These are phyloP conservation scores for Hypoxylon sp. DNA, from an alignment of 2,329 filamentous ascomycete species.

Conservation along the genomic window DNA sequence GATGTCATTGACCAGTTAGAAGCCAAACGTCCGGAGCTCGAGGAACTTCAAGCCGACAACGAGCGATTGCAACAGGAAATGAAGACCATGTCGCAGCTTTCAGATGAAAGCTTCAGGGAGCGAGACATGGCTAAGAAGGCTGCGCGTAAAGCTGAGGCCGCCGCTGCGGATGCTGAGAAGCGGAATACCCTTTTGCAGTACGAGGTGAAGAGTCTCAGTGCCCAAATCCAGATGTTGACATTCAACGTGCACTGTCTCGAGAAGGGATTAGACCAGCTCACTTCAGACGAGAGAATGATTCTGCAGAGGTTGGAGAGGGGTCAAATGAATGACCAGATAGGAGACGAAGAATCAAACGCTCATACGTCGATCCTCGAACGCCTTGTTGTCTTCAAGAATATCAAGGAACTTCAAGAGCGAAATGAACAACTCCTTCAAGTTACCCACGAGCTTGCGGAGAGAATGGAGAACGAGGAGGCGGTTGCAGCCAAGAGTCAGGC, in stretches of 20 bases:
- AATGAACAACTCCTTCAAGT: conserved; percentile 88
- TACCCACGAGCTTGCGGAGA: conserved; percentile 85
- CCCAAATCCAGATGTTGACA: conserved; percentile 90
- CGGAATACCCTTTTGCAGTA: conserved; percentile 86
- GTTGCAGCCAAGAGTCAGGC: conserved; percentile 75
- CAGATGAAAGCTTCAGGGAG: conserved; percentile 85
- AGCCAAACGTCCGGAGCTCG: conserved; percentile 87
- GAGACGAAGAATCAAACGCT: conserved; percentile 85
- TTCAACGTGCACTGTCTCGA: conserved; percentile 88
- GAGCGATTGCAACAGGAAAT: conserved; percentile 85
- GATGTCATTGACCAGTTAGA: conserved; percentile 90
- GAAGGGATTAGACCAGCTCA: conserved; percentile 80
- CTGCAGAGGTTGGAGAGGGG: conserved; percentile 84
- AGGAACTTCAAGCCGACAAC: conserved; percentile 86
- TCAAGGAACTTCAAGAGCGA: conserved; percentile 87
- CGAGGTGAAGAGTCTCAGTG: conserved; percentile 89
- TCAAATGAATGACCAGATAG: conserved; percentile 77
- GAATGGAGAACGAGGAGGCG: conserved; percentile 93
- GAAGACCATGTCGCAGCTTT: conserved; percentile 85
- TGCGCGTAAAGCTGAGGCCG: conserved; percentile 82
- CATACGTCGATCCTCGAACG: conserved; percentile 91
- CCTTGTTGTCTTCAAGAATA: conserved; percentile 89
- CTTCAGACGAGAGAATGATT: conserved; percentile 79
- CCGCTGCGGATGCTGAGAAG: conserved; percentile 73
- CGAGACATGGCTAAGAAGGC: conserved; percentile 84